Conservation (phyloP, 2,329 filamentous ascomycete genomes). For the Thielaviopsis euricoi region DNA sequence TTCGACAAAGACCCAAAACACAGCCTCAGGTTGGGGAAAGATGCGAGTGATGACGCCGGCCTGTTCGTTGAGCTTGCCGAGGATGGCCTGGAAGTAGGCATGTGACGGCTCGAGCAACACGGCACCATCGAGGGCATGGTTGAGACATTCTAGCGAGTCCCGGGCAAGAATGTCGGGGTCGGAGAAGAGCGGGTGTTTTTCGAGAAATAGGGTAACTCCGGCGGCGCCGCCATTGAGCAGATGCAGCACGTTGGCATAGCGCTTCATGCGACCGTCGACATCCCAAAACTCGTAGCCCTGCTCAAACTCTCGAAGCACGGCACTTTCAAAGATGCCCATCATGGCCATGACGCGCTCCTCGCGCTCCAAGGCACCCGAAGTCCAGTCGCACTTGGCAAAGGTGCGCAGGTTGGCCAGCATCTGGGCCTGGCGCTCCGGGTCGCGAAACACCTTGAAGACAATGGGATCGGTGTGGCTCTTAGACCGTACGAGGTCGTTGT, state of each 20-base stretch:
- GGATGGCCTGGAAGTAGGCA: constrained; percentile 61
- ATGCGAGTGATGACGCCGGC: constrained; percentile 62
- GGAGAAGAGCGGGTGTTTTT: constrained; percentile 71
- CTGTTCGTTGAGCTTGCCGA: constrained; percentile 68
- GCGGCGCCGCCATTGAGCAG: constrained; percentile 65
- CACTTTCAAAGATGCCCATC: constrained; percentile 73
- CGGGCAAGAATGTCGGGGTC: constrained; percentile 50
- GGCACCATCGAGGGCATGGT: constrained; percentile 44
- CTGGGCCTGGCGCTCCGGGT: constrained; percentile 78
- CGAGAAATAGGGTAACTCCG: constrained; percentile 70
- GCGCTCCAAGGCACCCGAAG: constrained; percentile 54
- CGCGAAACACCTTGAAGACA: constrained; percentile 71
- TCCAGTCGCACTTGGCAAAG: constrained; percentile 69
- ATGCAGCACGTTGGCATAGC: constrained; percentile 75
- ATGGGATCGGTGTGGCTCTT: constrained; percentile 63
- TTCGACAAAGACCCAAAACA: constrained; percentile 65
- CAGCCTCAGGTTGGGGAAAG: constrained; percentile 54
- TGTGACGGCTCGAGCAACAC: constrained; percentile 68
- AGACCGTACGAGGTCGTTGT: constrained; percentile 60
- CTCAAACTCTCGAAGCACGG: constrained; percentile 80
- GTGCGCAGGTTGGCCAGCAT: constrained; percentile 68
- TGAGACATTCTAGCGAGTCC: constrained; percentile 68
- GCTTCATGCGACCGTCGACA: constrained; percentile 72
- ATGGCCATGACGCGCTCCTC: constrained; percentile 59
- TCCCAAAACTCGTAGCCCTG: constrained; percentile 82